A percentile compares a stretch with the other conserved stretches of the same genome.
These are phyloP conservation scores for Phytophthora multivora DNA, from an alignment of 352 stramenopile species.

Conservation along the genomic window DNA sequence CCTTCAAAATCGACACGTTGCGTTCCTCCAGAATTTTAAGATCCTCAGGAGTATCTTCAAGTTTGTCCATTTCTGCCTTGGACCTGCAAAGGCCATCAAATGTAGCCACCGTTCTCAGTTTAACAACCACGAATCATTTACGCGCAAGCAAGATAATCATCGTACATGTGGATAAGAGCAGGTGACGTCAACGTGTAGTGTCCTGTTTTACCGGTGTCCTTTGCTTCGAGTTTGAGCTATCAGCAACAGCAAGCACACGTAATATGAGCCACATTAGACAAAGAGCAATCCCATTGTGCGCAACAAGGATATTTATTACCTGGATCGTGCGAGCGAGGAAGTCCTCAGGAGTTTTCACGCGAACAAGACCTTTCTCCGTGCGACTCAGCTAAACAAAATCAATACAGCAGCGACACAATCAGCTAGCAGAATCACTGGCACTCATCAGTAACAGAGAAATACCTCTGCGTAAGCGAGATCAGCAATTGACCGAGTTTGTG, in stretches of 20 bases:
- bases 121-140: neutral
- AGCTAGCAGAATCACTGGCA: constrained; percentile 3
- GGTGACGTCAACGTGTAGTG: constrained; percentile 55
- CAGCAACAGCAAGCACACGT: neutral
- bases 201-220: constrained; percentile 37
- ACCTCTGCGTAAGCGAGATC: constrained; percentile 86
- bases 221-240: constrained; percentile 46
- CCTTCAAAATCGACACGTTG: constrained; percentile 74
- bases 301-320: constrained; percentile 26
- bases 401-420: neutral
- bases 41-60: constrained; percentile 71
- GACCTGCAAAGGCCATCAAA: constrained; percentile 36
- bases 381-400: constrained; percentile 60
- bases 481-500: constrained; percentile 73
- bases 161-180: constrained; percentile 51
- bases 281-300: neutral
- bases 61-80: constrained; percentile 54
- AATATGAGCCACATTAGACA: constrained; percentile 4
- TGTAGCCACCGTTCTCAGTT: too few relatives aligned
- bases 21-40: constrained; percentile 63
- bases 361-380: constrained; percentile 80
- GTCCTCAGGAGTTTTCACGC: constrained; percentile 77
- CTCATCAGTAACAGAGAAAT: neutral
- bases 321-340: constrained; percentile 80
- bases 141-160: neutral